Percentiles rank a stretch among this genome's conserved stretches.
Evolutionary conservation across 805 yeast genomes (phyloP).

Genomic region (Zygosaccharomyces pseudorouxii): DNA sequence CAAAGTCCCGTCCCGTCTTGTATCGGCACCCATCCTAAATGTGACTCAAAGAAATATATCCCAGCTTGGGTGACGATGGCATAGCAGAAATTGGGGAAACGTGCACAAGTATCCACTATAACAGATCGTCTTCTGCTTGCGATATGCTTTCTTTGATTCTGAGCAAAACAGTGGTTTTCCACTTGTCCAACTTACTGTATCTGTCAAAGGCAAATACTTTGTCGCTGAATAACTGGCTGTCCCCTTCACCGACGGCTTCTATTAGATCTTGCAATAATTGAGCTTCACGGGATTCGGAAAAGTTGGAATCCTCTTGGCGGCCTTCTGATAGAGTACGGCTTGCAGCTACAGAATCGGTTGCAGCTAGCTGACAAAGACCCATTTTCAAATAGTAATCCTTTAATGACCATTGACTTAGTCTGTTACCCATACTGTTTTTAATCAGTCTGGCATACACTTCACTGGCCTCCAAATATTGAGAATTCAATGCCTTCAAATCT

Average conservation of each 20-base stretch:
- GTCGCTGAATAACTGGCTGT: slow-evolving; percentile 67
- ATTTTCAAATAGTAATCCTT: slow-evolving; percentile 88
- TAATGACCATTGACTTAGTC: slow-evolving; percentile 80
- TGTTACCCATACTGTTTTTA: slow-evolving; percentile 66
- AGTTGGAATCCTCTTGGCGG: slow-evolving; percentile 67
- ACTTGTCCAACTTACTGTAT: slow-evolving; percentile 80
- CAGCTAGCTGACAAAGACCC: slow-evolving; percentile 76
- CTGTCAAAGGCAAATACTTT: slow-evolving; percentile 81
- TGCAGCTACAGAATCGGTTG: slow-evolving; percentile 83
- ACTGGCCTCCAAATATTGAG: slow-evolving; percentile 71
- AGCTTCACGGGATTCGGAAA: slow-evolving; percentile 68
- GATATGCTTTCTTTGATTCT: slow-evolving; percentile 72
- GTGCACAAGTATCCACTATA: slow-evolving; percentile 9
- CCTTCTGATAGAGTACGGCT: slow-evolving; percentile 62
- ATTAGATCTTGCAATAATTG: slow-evolving; percentile 61
- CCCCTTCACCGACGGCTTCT: slow-evolving; percentile 75
- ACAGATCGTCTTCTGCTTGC: slow-evolving; percentile 64
- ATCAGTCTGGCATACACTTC: slow-evolving; percentile 75
- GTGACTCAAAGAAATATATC: not conserved
- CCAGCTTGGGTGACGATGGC: not conserved
- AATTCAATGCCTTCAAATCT: slow-evolving; percentile 73
- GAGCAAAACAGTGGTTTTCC: slow-evolving; percentile 80
- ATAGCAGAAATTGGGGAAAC: not conserved
- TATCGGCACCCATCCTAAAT: not conserved
- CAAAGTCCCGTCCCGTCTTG: no score